phyloP scores from a whole-genome alignment of 202 grass and related monocot genomes.

The Eragrostis tef region DNA sequence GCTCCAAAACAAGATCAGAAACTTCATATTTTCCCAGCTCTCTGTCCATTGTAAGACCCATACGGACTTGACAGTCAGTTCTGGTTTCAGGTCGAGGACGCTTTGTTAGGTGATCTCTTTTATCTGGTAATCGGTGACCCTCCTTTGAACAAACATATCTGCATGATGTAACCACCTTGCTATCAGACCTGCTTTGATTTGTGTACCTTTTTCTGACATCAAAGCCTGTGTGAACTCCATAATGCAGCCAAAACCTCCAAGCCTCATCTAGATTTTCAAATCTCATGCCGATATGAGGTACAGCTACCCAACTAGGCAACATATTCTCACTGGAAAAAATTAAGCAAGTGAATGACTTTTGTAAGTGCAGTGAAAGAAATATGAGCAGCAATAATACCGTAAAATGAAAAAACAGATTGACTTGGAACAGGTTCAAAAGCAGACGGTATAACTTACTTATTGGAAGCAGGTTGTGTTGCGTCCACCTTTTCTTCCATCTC shows the following conservation, averaged over 20 bases:
- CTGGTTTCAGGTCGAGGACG: constrained; percentile 12
- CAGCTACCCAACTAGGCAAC: neutral
- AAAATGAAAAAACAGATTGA: neutral
- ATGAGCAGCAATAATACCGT: neutral
- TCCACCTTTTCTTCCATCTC: constrained; percentile 2
- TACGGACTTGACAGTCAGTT: neutral
- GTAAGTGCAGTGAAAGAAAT: neutral
- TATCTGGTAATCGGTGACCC: neutral
- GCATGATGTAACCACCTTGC: neutral
- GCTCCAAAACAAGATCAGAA: neutral
- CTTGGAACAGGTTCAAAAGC: neutral
- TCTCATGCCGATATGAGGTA: neutral
- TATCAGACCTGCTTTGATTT: neutral
- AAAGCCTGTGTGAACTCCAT: neutral
- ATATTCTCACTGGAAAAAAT: neutral
- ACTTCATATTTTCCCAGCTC: neutral
- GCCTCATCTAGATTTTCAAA: neutral
- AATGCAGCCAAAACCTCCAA: constrained; percentile 7
- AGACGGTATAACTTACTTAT: neutral
- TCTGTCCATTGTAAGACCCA: neutral
- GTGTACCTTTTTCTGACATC: constrained; percentile 10
- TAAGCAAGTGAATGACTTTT: neutral
- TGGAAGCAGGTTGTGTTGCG: neutral
- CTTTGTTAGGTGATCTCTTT: neutral
- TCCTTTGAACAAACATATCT: constrained; percentile 5